Evolutionary conservation across 225 moss, liverwort and hornwort species (phyloP), one percentile per base, ranked within the genome.

Genomic region (Climacium dendroides): DNA sequence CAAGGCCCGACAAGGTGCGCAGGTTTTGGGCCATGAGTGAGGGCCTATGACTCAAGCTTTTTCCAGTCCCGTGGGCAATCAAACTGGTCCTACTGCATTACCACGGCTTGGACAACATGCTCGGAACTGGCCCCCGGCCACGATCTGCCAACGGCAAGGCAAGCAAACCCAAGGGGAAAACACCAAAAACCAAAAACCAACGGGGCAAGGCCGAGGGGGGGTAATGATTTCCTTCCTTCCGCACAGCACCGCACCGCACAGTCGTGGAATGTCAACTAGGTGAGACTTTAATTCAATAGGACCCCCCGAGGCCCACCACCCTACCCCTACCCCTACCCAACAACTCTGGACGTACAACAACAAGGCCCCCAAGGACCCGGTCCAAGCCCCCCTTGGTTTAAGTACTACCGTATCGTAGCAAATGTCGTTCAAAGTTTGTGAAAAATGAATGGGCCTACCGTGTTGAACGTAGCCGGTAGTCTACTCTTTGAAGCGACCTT

Each of bases 261-360:
- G 91, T 89, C 91, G 83, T 83, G 86, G 91, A 91, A 91, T 91
- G 91, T 91, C 91, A 91, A 90, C 90, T 90, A 88, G 86, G 88
- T 18, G 64, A 74, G 75, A 74, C 81, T 90, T 87, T 17, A 87
- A 80, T 85, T 78, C 85, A 35, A 73, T 74, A n/a, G 28, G 41
- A 8, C n/a, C n/a, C n/a, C n/a, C n/a, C 2, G 16, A 15, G 86
- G 52, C 91, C 79, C 74, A 78, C 60, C 76, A 53, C n/a, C n/a
- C n/a, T n/a, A n/a, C n/a, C n/a, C n/a, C n/a, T n/a, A n/a, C n/a
- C n/a, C n/a, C n/a, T 39, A 70, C 85, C 75, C 84, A 75, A 65
- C 50, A 72, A 55, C 39, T 25, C 8, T 5, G 20, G 14, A 9
- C 26, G 8, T 37, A 71, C 71, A 30, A 32, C 16, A 5, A 47